phyloP scores from a whole-genome alignment of 2,329 filamentous ascomycete genomes.

The Laburnicola sp. region DNA sequence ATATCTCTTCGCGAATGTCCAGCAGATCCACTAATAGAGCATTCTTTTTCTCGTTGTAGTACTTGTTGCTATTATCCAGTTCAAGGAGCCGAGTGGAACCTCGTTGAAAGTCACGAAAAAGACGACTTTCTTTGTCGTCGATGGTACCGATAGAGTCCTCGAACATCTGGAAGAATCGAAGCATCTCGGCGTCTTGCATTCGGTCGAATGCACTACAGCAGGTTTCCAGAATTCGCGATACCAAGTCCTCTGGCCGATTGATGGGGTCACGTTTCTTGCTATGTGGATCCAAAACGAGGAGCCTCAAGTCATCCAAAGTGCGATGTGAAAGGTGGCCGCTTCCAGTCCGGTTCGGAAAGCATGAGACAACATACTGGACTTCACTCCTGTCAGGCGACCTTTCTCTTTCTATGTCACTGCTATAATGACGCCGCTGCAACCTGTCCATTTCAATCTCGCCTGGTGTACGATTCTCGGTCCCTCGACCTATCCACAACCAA shows the following conservation, averaged over 20 bases:
- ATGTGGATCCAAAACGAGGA: conserved; percentile 5
- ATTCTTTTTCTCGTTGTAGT: conserved; percentile 11
- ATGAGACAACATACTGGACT: conserved; percentile 5
- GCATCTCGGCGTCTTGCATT: conserved; percentile 9
- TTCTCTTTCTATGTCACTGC: not conserved
- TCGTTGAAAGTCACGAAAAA: conserved; percentile 13
- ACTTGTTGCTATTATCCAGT: conserved; percentile 7
- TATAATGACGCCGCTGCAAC: not conserved
- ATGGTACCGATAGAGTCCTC: conserved; percentile 13
- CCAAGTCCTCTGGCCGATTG: conserved; percentile 8
- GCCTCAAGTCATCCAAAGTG: conserved; percentile 10
- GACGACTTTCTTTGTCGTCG: conserved; percentile 11
- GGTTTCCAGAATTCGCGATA: conserved; percentile 14
- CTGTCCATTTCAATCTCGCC: conserved; percentile 3
- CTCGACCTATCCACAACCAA: conserved; percentile 11
- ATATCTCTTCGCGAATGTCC: conserved; percentile 13
- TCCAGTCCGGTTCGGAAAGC: conserved; percentile 13
- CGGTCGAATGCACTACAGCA: conserved; percentile 14
- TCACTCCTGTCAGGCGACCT: not conserved
- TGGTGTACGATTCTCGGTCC: not conserved
- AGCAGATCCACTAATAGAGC: conserved; percentile 11
- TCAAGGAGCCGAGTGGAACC: conserved; percentile 3
- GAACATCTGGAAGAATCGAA: conserved; percentile 17
- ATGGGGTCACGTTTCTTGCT: conserved; percentile 6
- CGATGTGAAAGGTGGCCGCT: conserved; percentile 1